Base-by-base conservation (phyloP, 768 basidiomycete species). In the Amanita pallidorosea region DNA sequence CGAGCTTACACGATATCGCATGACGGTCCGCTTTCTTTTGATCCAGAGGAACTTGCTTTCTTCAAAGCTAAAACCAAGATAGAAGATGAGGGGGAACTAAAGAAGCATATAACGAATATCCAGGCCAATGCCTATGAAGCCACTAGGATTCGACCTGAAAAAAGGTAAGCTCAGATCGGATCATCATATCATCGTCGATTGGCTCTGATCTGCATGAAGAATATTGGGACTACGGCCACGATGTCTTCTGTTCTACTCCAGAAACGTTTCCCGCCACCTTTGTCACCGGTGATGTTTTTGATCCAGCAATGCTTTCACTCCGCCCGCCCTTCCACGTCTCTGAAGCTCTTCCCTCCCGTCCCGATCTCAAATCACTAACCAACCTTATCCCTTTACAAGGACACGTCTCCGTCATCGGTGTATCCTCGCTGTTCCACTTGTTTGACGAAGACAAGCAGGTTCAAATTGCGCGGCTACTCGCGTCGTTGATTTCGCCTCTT, bases 191-290 rank as follows among this genome's bases (percentile, higher is more conserved):
- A 2, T 1, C n/a, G 9, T 20, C 4, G 13, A n/a, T 23, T 23
- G 4, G n/a, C 31, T 15, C 17, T 18, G 20, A 41, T 20, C 9
- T 20, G 2, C n/a, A 20, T 47, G 25, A 49, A 83, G 81, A 65
- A 9, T 78, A 79, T 54, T 84, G 81, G 81, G 68, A 77, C 5
- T 66, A 74, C 3, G 83, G 83, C 1, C 80, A 84, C 54, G 67
- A 74, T 41, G 67, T 85, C 13, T 86, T 82, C 65, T 69, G 61
- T 43, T 70, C 74, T 3, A 77, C 68, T 0, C 71, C 74, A 0
- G 64, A 72, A 35, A 67, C 72, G 0, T 83, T 79, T 61, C 76
- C 79, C 1, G 76, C 70, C 0, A 59, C 65, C 0, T 85, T 85
- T 58, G 49, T 85, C n/a, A 61, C 68, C 7, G 83, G 82, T 1